Evolutionary conservation across 768 basidiomycete genomes (phyloP).

Genomic region (Austroboletus festivus): DNA sequence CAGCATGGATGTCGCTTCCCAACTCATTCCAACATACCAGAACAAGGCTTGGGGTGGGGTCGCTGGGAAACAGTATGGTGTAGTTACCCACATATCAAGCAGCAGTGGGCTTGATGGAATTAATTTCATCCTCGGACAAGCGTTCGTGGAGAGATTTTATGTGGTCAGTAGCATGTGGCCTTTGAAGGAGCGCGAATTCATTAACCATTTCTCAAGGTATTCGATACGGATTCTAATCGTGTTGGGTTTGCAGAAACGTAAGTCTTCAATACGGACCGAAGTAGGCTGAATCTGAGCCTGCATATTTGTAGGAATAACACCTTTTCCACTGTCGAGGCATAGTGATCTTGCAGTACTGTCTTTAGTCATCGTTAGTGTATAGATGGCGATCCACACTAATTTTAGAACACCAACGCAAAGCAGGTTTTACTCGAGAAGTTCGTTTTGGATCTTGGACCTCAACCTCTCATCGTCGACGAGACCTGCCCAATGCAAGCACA

Average conservation of each 20-base stretch:
- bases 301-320: slow-evolving; percentile 19
- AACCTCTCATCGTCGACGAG: too few relatives aligned
- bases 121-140: slow-evolving; percentile 10
- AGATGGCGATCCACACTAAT: too few relatives aligned
- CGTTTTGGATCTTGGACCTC: too few relatives aligned
- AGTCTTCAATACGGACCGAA: slow-evolving; percentile 1
- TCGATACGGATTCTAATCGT: slow-evolving; percentile 17
- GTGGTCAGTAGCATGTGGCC: slow-evolving; percentile 1
- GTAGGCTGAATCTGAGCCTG: not conserved
- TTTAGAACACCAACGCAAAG: too few relatives aligned
- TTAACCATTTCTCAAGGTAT: slow-evolving; percentile 12
- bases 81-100: not conserved
- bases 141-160: slow-evolving; percentile 15
- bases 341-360: too few relatives aligned
- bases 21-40: slow-evolving; percentile 15
- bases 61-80: slow-evolving; percentile 10
- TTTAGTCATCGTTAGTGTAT: too few relatives aligned
- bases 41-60: slow-evolving; percentile 14
- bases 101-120: slow-evolving; percentile 8
- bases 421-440: too few relatives aligned
- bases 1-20: slow-evolving; percentile 20
- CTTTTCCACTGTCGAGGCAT: slow-evolving; percentile 4
- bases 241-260: slow-evolving; percentile 25
- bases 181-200: not conserved
- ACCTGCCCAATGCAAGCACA: too few relatives aligned